A percentile compares a stretch with the other conserved stretches of the same genome.
These are phyloP conservation scores for Mortierella sp. DNA, from an alignment of 371 early-diverging fungal species.

Conservation along the genomic window DNA sequence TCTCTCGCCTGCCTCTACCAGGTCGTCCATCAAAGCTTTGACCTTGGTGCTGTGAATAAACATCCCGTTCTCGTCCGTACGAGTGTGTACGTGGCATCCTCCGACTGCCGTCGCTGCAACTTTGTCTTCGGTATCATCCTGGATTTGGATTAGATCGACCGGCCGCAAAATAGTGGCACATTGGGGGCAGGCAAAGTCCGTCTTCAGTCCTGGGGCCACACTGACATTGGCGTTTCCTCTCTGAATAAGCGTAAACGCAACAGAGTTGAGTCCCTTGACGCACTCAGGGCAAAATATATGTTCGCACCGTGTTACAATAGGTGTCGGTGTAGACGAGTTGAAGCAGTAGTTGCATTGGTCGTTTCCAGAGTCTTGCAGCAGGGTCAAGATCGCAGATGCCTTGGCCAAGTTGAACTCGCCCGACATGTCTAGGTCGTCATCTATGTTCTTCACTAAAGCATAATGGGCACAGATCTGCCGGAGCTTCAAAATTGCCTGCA, in stretches of 20 bases:
- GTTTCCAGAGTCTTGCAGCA: slow-evolving; percentile 49
- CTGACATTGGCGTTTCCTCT: slow-evolving; percentile 50
- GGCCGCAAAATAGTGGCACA: slow-evolving; percentile 14
- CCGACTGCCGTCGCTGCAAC: slow-evolving; percentile 23
- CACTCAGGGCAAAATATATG: slow-evolving; percentile 56
- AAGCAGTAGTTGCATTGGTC: slow-evolving; percentile 54
- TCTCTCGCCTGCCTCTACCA: slow-evolving; percentile 44
- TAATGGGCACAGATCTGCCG: slow-evolving; percentile 64
- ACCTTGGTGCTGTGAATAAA: slow-evolving; percentile 71
- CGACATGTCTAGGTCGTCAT: slow-evolving; percentile 45
- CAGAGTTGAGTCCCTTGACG: slow-evolving; percentile 37
- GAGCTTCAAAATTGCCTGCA: slow-evolving; percentile 67
- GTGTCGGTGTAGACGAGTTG: slow-evolving; percentile 23
- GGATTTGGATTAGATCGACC: slow-evolving; percentile 42
- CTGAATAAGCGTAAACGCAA: slow-evolving; percentile 45
- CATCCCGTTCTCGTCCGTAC: slow-evolving; percentile 39
- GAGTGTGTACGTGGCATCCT: slow-evolving; percentile 23
- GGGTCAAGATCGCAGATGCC: slow-evolving; percentile 35
- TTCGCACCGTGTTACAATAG: slow-evolving; percentile 53
- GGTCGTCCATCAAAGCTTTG: slow-evolving; percentile 64
- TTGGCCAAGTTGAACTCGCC: slow-evolving; percentile 48
- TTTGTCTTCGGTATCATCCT: slow-evolving; percentile 46
- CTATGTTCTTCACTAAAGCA: slow-evolving; percentile 44
- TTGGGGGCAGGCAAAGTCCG: slow-evolving; percentile 45
- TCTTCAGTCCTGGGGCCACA: slow-evolving; percentile 37